phyloP scores from a whole-genome alignment of 805 yeast genomes.

The Brettanomyces naardenensis region DNA sequence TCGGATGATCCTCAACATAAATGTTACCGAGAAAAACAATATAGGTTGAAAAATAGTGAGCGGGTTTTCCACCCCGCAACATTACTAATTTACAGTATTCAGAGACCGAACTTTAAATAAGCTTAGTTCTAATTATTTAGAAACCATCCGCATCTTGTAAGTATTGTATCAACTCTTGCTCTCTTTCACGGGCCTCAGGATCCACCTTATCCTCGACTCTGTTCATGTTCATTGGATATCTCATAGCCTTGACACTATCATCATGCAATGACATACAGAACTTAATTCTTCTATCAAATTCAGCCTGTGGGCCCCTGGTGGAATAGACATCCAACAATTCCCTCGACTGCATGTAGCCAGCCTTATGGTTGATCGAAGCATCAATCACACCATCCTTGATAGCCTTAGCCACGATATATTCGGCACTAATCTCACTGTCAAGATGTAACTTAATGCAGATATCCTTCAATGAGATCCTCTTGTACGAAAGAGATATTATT shows the following conservation, averaged over 20 bases:
- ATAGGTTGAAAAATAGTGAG: too few relatives aligned
- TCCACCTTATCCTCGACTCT: constrained; percentile 42
- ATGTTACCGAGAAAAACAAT: too few relatives aligned
- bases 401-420: constrained; percentile 93
- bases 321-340: constrained; percentile 84
- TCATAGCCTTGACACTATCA: constrained; percentile 90
- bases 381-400: constrained; percentile 97
- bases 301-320: constrained; percentile 76
- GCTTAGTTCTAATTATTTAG: constrained; percentile 6
- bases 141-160: constrained; percentile 47
- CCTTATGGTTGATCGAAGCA: constrained; percentile 84
- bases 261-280: constrained; percentile 87
- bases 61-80: too few relatives aligned
- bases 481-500: constrained; percentile 83
- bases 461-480: constrained; percentile 84
- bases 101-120: too few relatives aligned
- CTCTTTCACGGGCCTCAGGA: constrained; percentile 49
- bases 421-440: constrained; percentile 93
- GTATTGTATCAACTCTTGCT: constrained; percentile 32
- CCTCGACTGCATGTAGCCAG: constrained; percentile 84
- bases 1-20: too few relatives aligned
- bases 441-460: constrained; percentile 87
- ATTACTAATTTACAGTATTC: too few relatives aligned
- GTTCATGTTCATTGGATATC: constrained; percentile 66
- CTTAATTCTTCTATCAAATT: constrained; percentile 87